Evolutionary conservation across 2,329 filamentous ascomycete species (phyloP).

Genomic region (Claviceps citrina): DNA sequence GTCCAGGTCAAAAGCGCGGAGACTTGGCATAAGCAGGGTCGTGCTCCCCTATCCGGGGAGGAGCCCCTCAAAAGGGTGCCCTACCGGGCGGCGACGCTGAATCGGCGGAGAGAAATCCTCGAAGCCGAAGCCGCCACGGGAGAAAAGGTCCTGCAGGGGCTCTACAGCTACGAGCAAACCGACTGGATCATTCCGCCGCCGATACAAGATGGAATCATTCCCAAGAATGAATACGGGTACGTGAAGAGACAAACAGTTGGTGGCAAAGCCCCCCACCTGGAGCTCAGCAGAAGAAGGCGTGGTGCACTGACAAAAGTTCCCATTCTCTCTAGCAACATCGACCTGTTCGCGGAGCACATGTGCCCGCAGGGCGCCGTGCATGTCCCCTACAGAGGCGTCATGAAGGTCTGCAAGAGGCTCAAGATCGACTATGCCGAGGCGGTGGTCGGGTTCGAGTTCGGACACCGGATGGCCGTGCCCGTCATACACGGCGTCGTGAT

Average conservation of each 20-base stretch:
- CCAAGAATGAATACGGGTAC: conserved; percentile 76
- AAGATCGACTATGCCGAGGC: conserved; percentile 85
- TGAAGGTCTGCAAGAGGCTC: conserved; percentile 68
- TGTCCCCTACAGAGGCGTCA: conserved; percentile 61
- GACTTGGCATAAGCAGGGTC: conserved; percentile 94
- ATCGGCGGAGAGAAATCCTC: conserved; percentile 75
- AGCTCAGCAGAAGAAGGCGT: too few species aligned
- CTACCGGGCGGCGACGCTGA: conserved; percentile 77
- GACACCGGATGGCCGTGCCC: conserved; percentile 83
- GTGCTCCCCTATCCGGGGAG: conserved; percentile 55
- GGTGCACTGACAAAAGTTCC: conserved; percentile 12
- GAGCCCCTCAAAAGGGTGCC: conserved; percentile 74
- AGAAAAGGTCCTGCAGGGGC: conserved; percentile 68
- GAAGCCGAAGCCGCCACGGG: conserved; percentile 68
- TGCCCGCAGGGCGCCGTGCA: conserved; percentile 72
- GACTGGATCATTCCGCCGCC: conserved; percentile 90
- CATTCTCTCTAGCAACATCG: conserved; percentile 50
- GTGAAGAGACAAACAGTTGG: too few species aligned
- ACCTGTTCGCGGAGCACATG: conserved; percentile 90
- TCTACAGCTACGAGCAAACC: conserved; percentile 75
- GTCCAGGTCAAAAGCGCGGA: conserved; percentile 79
- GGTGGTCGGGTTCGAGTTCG: conserved; percentile 92
- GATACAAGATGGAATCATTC: conserved; percentile 71
- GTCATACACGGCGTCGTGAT: conserved; percentile 83
- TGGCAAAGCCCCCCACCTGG: too few species aligned